Percentiles rank a stretch among this genome's conserved stretches.
phyloP scores from a whole-genome alignment of 2,329 filamentous ascomycete species.

The Epichloe glyceriae region DNA sequence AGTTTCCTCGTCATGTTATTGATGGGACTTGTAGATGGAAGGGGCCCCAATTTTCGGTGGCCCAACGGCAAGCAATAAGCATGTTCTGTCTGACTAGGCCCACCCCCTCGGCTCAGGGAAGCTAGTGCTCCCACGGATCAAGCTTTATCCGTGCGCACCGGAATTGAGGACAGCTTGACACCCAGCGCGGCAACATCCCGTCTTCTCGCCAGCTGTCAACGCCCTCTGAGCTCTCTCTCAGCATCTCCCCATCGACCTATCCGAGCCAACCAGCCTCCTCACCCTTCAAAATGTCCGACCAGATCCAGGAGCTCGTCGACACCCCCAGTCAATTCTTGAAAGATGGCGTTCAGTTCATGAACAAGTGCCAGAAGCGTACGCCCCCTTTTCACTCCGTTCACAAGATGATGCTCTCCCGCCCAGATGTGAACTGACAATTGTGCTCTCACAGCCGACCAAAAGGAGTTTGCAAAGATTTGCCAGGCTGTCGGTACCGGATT shows the following conservation, averaged over 20 bases:
- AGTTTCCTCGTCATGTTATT: too few species aligned
- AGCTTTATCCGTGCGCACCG: slow-evolving; percentile 2
- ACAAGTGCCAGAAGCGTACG: slow-evolving; percentile 49
- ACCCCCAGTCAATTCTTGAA: slow-evolving; percentile 52
- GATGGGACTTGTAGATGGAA: too few species aligned
- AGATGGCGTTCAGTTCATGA: slow-evolving; percentile 49
- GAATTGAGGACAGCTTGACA: slow-evolving; percentile 7
- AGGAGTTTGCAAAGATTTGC: slow-evolving; percentile 32
- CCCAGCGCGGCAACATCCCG: background rate
- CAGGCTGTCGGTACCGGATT: slow-evolving; percentile 57
- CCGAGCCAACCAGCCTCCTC: background rate
- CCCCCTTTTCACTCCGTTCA: slow-evolving; percentile 5
- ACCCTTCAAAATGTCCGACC: slow-evolving; percentile 43
- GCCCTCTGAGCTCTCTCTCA: background rate
- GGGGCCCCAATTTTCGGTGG: too few species aligned
- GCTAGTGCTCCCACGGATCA: background rate
- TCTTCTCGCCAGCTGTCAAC: background rate
- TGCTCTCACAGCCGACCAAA: slow-evolving; percentile 23
- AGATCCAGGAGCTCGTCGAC: slow-evolving; percentile 58
- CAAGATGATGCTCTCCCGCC: background rate
- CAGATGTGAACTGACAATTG: background rate
- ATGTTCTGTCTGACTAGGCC: too few species aligned
- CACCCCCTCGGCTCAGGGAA: too few species aligned
- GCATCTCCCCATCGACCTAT: background rate
- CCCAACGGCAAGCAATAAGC: too few species aligned